Conservation (phyloP, 139 green algal species). For the Diplosphaera chodatii region DNA sequence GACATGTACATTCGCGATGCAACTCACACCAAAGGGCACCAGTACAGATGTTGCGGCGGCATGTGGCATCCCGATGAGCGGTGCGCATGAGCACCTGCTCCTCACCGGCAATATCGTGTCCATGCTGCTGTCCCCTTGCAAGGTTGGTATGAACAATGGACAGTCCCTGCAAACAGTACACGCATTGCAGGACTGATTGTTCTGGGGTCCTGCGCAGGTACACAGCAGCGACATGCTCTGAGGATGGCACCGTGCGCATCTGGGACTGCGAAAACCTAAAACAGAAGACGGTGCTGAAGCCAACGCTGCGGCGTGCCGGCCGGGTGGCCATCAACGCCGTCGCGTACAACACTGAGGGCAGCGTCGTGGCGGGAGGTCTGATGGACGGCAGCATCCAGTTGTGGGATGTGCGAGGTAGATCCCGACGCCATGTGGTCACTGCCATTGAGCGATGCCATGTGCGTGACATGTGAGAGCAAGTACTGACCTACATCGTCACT, state of each 20-base stretch:
- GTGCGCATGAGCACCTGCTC: no score
- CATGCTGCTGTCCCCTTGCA: no score
- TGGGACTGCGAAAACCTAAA: constrained; percentile 74
- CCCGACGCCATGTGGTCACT: no score
- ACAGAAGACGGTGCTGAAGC: constrained; percentile 90
- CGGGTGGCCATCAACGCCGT: constrained; percentile 72
- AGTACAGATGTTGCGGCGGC: constrained; percentile 65
- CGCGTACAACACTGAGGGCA: constrained; percentile 64
- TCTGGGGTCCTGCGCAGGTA: no score
- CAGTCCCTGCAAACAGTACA: no score
- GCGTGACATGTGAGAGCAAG: no score
- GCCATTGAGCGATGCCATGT: no score
- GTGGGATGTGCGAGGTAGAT: constrained; percentile 61
- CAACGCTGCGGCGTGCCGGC: constrained; percentile 52
- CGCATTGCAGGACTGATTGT: no score
- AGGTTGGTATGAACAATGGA: no score
- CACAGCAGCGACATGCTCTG: constrained; percentile 71
- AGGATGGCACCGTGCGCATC: constrained; percentile 85
- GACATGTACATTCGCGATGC: constrained; percentile 97
- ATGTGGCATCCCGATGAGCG: constrained; percentile 84
- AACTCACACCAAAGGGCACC: constrained; percentile 91
- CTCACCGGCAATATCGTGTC: no score
- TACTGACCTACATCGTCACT: no score
- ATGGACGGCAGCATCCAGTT: constrained; percentile 87
- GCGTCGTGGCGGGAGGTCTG: constrained; percentile 73